Conservation (phyloP, 2,329 filamentous ascomycete species). For the Penicillium expansum region DNA sequence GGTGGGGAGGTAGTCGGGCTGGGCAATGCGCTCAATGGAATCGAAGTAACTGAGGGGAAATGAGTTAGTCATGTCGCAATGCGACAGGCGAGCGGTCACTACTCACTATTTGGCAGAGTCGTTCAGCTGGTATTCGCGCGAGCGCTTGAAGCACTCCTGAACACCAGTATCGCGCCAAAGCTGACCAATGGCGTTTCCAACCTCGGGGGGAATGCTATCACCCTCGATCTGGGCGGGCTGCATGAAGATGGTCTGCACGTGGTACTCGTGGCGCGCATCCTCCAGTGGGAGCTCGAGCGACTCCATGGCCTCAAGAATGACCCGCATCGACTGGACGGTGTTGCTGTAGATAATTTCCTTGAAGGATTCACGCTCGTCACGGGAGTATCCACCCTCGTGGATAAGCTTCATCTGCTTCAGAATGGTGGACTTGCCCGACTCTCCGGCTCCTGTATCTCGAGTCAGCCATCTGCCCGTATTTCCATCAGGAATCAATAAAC, state of each 20-base stretch:
- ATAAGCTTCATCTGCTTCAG: constrained; percentile 99
- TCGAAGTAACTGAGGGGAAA: constrained; percentile 80
- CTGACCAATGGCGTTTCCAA: constrained; percentile 86
- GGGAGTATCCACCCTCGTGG: constrained; percentile 96
- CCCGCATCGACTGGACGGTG: constrained; percentile 68
- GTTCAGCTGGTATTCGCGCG: constrained; percentile 92
- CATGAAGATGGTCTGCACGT: constrained; percentile 98
- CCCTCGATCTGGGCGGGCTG: constrained; percentile 95
- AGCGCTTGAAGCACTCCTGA: constrained; percentile 92
- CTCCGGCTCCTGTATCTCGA: constrained; percentile 73
- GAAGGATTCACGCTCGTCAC: constrained; percentile 73
- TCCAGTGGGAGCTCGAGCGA: constrained; percentile 76
- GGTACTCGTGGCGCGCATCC: constrained; percentile 90
- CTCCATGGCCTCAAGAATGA: constrained; percentile 67
- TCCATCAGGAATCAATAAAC: background rate
- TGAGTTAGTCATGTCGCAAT: constrained; percentile 18
- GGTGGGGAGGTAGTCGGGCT: constrained; percentile 89
- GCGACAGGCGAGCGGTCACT: background rate
- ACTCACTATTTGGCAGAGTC: constrained; percentile 94
- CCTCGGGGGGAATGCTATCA: constrained; percentile 88
- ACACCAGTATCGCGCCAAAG: constrained; percentile 92
- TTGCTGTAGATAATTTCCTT: constrained; percentile 72
- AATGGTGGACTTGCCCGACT: constrained; percentile 93
- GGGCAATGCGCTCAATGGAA: constrained; percentile 85
- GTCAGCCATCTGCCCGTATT: constrained; percentile 17